Evolutionary conservation across 1,139 yeast species (phyloP), one percentile per base, ranked within the genome.

Genomic region (Lodderomyces pseudojiufengensis): DNA sequence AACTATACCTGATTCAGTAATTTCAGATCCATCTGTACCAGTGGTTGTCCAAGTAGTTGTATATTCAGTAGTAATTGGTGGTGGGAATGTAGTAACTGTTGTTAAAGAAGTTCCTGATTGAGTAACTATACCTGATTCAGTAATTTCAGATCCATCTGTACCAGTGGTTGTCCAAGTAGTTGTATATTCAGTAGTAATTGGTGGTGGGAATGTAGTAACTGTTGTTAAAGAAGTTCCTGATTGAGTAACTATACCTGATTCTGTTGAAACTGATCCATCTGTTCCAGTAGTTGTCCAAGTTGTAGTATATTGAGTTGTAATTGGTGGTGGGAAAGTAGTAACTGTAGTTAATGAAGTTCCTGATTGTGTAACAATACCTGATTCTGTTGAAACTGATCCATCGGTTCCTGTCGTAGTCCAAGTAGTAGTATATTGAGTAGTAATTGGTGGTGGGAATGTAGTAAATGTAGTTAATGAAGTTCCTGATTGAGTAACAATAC

Each of bases 81-180:
- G 29, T 32, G 29, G 30, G 29, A 29, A 29, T 4, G 37, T 34
- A 11, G 25, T 29, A 13, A 34, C 12, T 9, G 37, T 34, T 16
- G 37, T 29, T 10, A 24, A 29, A 5, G 37, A 34, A 15, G 29
- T 24, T 12, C 33, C 37, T 14, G 29, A 29, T 20, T 27, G 32
- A 9, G 32, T 23, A 5, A 38, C 41, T 8, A 38, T 18, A 5
- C 41, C 41, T 12, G 41, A 31, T 4, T 38, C 43, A 21, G 52
- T 49, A 7, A 31, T 29, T 31, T 39, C 37, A n/a, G 41, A 32
- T 9, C 55, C 53, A 37, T 43, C 47, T 11, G 44, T 9, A 9
- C 35, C 34, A 7, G 55, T 50, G 14, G 51, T 45, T 11, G 45
- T 35, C 41, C 44, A 46, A 7, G 51, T 48, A 12, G 52, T 48